Evolutionary conservation across 176 grass and related monocot species (phyloP).

Genomic region (Lolium multiflorum): DNA sequence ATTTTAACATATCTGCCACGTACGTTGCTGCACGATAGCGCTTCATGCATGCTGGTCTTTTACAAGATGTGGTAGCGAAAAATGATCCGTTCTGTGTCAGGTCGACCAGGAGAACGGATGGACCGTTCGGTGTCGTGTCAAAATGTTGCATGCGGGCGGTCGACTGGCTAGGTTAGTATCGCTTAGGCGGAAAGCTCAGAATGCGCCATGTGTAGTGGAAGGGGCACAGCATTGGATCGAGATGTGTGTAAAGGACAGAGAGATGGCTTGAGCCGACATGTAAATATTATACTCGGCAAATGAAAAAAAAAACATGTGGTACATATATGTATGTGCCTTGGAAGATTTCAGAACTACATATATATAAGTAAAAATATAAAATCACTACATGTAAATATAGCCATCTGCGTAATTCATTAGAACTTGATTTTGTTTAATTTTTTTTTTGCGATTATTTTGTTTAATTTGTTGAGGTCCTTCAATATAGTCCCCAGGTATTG

Average conservation of each 20-base stretch:
- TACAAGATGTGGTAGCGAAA: neutral
- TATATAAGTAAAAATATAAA: neutral
- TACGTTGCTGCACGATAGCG: neutral
- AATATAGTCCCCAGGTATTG: conserved; percentile 47
- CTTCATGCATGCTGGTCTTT: conserved; percentile 30
- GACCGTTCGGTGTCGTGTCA: conserved; percentile 19
- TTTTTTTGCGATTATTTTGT: too few relatives aligned
- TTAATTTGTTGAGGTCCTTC: neutral
- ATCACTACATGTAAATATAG: neutral
- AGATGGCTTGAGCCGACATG: neutral
- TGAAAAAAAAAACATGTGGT: too few relatives aligned
- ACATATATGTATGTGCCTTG: neutral
- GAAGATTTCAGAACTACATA: neutral
- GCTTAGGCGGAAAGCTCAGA: conserved; percentile 42
- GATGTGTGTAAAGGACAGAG: neutral
- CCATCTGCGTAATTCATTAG: neutral
- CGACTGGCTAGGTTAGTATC: neutral
- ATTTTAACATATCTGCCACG: neutral
- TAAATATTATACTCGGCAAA: neutral
- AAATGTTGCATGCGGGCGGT: conserved; percentile 3
- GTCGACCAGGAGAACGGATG: conserved; percentile 13
- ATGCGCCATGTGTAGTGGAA: conserved; percentile 20
- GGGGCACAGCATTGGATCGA: conserved; percentile 14
- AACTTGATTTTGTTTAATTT: neutral
- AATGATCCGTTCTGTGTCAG: neutral